phyloP scores from a whole-genome alignment of 2,329 filamentous ascomycete species.

The Aspergillus piperis region DNA sequence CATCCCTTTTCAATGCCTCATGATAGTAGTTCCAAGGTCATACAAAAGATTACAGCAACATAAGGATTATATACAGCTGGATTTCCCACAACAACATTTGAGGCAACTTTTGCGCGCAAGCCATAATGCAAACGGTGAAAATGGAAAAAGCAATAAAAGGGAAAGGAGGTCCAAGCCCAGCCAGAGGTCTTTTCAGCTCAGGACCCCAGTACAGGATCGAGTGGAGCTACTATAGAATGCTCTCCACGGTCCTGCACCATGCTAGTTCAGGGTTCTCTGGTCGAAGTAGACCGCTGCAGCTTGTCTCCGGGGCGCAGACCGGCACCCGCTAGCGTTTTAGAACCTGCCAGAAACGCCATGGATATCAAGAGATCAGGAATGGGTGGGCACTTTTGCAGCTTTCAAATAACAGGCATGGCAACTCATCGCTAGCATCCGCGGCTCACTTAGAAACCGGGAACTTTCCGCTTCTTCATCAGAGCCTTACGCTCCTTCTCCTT shows the following conservation, averaged over 20 bases:
- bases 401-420: conserved; percentile 24
- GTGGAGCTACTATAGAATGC: not conserved
- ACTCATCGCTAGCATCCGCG: conserved; percentile 23
- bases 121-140: conserved; percentile 14
- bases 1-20: conserved; percentile 7
- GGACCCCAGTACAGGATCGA: not conserved
- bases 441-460: conserved; percentile 25
- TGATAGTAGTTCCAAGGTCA: conserved; percentile 16
- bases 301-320: conserved; percentile 12
- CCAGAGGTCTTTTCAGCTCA: not conserved
- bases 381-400: conserved; percentile 26
- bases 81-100: conserved; percentile 10
- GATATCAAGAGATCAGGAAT: conserved; percentile 43
- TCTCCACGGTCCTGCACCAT: not conserved
- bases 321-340: conserved; percentile 35
- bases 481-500: conserved; percentile 69
- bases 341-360: conserved; percentile 44
- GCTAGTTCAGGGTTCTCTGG: not conserved
- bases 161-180: not conserved
- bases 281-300: not conserved
- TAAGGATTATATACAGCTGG: conserved; percentile 23
- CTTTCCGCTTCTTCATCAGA: conserved; percentile 64
- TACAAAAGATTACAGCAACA: conserved; percentile 14
- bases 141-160: conserved; percentile 10
- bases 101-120: conserved; percentile 20